These are phyloP conservation scores for Elongisporangium undulatum DNA, from an alignment of 352 stramenopile genomes.

Conservation along the genomic window DNA sequence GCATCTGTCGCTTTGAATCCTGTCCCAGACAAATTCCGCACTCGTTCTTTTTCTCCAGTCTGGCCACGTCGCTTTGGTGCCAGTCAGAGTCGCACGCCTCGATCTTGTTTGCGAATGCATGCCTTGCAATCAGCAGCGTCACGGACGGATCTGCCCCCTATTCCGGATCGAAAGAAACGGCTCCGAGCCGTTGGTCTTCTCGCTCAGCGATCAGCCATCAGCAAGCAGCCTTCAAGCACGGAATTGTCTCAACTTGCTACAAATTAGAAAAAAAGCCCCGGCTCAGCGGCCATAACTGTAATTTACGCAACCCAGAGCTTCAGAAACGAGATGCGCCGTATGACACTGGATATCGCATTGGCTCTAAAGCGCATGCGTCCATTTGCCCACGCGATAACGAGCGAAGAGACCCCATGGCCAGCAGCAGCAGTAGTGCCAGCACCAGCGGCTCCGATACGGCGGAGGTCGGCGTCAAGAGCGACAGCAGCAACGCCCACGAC, in stretches of 20 bases:
- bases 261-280: not conserved
- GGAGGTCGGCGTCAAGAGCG: conserved; percentile 8
- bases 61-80: not conserved
- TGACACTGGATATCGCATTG: not conserved
- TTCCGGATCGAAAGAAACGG: not conserved
- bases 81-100: not conserved
- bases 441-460: not conserved
- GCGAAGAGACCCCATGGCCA: not conserved
- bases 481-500: conserved; percentile 19
- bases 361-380: not conserved
- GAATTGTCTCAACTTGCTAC: not conserved
- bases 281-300: not conserved
- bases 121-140: too few species aligned
- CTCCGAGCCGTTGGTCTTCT: not conserved
- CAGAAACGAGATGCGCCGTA: not conserved
- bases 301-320: not conserved
- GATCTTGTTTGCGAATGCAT: not conserved
- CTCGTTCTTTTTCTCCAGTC: not conserved
- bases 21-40: too few species aligned
- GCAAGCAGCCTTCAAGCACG: not conserved
- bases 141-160: not conserved
- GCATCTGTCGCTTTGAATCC: too few species aligned
- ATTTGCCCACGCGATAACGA: not conserved
- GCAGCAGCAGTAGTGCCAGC: not conserved
- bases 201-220: not conserved